Percentiles rank a stretch among this genome's conserved stretches.
Evolutionary conservation across 1,284 basidiomycete genomes (phyloP).

Genomic region (Fomitopsis pinicola): DNA sequence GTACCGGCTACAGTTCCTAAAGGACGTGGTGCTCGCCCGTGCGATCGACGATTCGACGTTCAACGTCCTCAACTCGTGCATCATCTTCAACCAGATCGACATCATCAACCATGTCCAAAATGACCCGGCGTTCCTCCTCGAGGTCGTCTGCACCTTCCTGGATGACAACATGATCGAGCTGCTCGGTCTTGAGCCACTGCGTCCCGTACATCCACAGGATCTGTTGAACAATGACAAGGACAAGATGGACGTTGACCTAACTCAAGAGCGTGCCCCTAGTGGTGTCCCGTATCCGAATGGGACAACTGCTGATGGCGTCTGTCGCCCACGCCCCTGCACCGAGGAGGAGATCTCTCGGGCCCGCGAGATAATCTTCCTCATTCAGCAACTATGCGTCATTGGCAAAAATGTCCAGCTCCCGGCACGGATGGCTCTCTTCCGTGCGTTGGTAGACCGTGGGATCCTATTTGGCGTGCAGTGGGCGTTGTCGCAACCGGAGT

Average conservation of each 20-base stretch:
- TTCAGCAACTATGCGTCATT: slow-evolving; percentile 94
- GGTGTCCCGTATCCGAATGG: slow-evolving; percentile 22
- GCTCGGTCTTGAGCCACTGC: slow-evolving; percentile 23
- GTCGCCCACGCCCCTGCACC: slow-evolving; percentile 16
- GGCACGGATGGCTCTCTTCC: slow-evolving; percentile 84
- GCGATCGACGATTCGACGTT: slow-evolving; percentile 95
- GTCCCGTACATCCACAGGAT: slow-evolving; percentile 22
- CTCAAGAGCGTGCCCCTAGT: slow-evolving; percentile 19
- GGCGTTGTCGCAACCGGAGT: slow-evolving; percentile 56
- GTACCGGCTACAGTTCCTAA: slow-evolving; percentile 94
- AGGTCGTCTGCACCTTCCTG: slow-evolving; percentile 78
- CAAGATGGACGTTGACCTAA: slow-evolving; percentile 35
- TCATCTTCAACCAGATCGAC: slow-evolving; percentile 99
- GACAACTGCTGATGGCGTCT: slow-evolving; percentile 10
- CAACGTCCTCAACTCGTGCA: slow-evolving; percentile 94
- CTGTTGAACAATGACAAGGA: slow-evolving; percentile 19
- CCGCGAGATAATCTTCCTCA: slow-evolving; percentile 76
- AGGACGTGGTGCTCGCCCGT: slow-evolving; percentile 95
- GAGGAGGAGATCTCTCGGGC: slow-evolving; percentile 46
- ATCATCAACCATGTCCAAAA: slow-evolving; percentile 89
- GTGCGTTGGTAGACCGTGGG: slow-evolving; percentile 84
- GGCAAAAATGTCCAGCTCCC: slow-evolving; percentile 95
- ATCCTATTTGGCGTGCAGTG: slow-evolving; percentile 90
- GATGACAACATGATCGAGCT: slow-evolving; percentile 54
- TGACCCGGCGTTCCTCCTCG: slow-evolving; percentile 71